These are phyloP conservation scores for Saururus chinensis DNA, from an alignment of 164 flowering plant genomes.

Conservation along the genomic window DNA sequence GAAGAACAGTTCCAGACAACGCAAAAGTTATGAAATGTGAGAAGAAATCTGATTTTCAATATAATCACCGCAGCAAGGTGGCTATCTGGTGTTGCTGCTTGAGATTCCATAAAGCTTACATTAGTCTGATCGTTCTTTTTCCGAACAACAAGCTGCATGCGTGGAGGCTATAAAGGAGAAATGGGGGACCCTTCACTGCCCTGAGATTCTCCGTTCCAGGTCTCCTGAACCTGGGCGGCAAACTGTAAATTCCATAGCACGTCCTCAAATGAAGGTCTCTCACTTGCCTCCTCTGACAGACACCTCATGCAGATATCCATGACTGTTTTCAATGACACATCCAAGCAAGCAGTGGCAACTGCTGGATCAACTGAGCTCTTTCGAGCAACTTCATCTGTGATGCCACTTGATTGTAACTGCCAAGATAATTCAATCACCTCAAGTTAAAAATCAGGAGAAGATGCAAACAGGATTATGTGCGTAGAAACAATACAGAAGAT, in stretches of 20 bases:
- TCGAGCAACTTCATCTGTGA: slow-evolving; percentile 33
- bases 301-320: slow-evolving; percentile 65
- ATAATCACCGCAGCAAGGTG: no score
- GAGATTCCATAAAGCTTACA: neutral
- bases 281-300: slow-evolving; percentile 39
- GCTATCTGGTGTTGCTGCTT: neutral
- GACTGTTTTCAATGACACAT: slow-evolving; percentile 69
- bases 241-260: slow-evolving; percentile 95
- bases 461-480: no score
- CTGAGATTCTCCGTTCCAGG: slow-evolving; percentile 45
- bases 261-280: slow-evolving; percentile 85
- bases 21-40: no score
- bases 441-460: no score
- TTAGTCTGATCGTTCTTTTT: neutral
- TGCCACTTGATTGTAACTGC: slow-evolving; percentile 41
- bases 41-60: no score
- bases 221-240: slow-evolving; percentile 90
- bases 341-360: slow-evolving; percentile 28
- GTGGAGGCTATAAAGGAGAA: neutral
- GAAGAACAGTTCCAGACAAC: no score
- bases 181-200: slow-evolving; percentile 68
- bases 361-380: slow-evolving; percentile 46
- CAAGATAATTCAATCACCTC: no score
- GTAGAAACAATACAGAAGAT: no score
- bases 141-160: slow-evolving; percentile 1